Evolutionary conservation across 2,329 filamentous ascomycete species (phyloP).

Genomic region (Penicillium nordicum): DNA sequence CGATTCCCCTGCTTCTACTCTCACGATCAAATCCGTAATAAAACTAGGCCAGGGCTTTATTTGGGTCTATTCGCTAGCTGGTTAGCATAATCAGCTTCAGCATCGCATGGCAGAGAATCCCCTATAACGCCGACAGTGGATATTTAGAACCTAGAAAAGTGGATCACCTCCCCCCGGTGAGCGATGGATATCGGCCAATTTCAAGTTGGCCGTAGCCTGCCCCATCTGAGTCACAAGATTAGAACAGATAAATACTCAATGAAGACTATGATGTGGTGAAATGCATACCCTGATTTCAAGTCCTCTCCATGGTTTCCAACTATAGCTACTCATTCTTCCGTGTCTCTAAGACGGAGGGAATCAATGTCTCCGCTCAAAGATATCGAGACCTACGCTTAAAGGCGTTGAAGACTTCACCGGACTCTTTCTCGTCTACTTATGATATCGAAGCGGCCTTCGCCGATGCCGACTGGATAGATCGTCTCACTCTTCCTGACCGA

Average conservation of each 20-base stretch:
- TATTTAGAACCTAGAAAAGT: neutral
- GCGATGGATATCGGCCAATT: neutral
- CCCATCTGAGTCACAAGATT: neutral
- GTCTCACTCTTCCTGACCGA: constrained; percentile 19
- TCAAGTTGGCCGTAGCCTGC: neutral
- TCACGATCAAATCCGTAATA: neutral
- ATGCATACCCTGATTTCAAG: neutral
- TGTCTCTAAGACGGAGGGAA: constrained; percentile 7
- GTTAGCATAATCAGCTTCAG: neutral
- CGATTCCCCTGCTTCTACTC: neutral
- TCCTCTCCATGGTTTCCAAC: neutral
- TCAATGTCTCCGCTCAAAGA: constrained; percentile 10
- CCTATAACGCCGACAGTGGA: neutral
- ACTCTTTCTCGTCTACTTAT: constrained; percentile 34
- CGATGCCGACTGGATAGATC: constrained; percentile 25
- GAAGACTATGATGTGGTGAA: too few species aligned
- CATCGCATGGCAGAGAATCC: neutral
- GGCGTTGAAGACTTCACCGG: constrained; percentile 27
- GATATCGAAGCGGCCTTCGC: constrained; percentile 29
- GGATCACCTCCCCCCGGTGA: neutral
- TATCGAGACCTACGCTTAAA: constrained; percentile 26
- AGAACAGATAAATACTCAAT: neutral
- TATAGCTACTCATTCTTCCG: neutral
- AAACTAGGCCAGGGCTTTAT: neutral
- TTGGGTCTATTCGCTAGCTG: neutral